Base-by-base conservation (phyloP, 2,329 filamentous ascomycete genomes). In the Fusarium oligoseptatum region DNA sequence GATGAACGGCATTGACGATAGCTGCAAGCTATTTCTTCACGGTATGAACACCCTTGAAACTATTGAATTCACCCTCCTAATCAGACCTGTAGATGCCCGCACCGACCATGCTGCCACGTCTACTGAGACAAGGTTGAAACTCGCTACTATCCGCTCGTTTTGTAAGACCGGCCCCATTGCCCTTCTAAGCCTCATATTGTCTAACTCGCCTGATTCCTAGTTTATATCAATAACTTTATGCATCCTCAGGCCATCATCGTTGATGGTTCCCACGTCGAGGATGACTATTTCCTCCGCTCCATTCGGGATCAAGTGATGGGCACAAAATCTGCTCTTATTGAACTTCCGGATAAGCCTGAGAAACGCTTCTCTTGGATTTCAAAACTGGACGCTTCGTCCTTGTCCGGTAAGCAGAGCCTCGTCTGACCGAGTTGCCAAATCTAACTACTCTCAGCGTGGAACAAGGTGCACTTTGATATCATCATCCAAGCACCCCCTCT, bases 391-490 rank as follows among this genome's bases (percentile, higher is more conserved):
- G 90, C 92, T 69, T 85, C 87, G 20, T 92, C 95, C 34, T 84
- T 98, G 67, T 88, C 86, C 75, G 88, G 92, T 93, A 86, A 64
- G 75, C 61, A 9, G 11, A 50, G 1, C 8, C 34, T n/a, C 17
- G 11, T 32, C 41, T 12, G 12, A 17, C 76, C 81, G 71, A 79
- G 73, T 56, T 36, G 67, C 20, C 4, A n/a, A 4, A 29, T 48
- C 69, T 72, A 60, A 81, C 64, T 27, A 6, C 57, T 29, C 48
- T 57, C 27, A 92, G 93, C 89, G 37, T 98, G 95, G 95, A 92
- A 96, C 80, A 89, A 91, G 56, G 87, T 94, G 6, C 90, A 88
- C 41, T 87, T 98, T 71, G 95, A 98, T 74, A 94, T 99, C 63
- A 82, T 98, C 14, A 90, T 98, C 10, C 94, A 97, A 68, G 94